Evolutionary conservation across 176 grass and related monocot species (phyloP), one percentile per base, ranked within the genome.

Genomic region (Tuctoria greenei): DNA sequence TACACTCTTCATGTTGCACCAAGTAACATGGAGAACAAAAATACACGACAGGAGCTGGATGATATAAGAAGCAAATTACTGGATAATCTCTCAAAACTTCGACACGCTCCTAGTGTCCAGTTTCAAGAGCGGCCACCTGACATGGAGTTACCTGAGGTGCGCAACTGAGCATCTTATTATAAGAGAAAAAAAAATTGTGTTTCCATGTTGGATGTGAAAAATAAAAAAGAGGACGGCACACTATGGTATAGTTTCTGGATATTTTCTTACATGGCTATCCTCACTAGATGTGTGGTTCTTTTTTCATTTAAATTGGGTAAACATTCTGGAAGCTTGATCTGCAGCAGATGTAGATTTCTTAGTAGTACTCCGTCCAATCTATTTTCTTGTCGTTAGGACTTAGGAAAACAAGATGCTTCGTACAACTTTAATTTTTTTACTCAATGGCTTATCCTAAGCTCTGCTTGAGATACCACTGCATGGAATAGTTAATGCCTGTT

Each of bases 11-110:
- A 87, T 82, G 89, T 92, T 44, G 85, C 85, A 63, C 85, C 96
- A 75, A 95, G 89, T 90, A 99, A 99, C 76, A 95, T 99, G 96
- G 89, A 99, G 77, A 99, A 99, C 60, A 99, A 90, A 80, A 99
- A 99, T 82, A 87, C 92, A 54, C 76, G 46, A 2, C 64, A 67
- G 0, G 80, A 95, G 44, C 43, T 95, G 49, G 89, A 99, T 84
- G 92, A 90, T 14, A 99, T 99, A 72, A 89, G 85, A 78, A 36
- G 16, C 44, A 90, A 79, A 26, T 83, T 99, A 68, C 73, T 99
- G 46, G 96, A 99, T 61, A 92, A 92, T 88, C 96, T 99, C 63
- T 95, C 92, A 25, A 99, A 82, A 74, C 79, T 99, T 68, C 68
- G 47, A 20, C 96, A 99, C 82, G 96, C 92, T 79, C 96, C 96